Percentiles rank a stretch among this genome's conserved stretches.
phyloP scores from a whole-genome alignment of 1,139 yeast genomes.

The Blastobotrys elegans region DNA sequence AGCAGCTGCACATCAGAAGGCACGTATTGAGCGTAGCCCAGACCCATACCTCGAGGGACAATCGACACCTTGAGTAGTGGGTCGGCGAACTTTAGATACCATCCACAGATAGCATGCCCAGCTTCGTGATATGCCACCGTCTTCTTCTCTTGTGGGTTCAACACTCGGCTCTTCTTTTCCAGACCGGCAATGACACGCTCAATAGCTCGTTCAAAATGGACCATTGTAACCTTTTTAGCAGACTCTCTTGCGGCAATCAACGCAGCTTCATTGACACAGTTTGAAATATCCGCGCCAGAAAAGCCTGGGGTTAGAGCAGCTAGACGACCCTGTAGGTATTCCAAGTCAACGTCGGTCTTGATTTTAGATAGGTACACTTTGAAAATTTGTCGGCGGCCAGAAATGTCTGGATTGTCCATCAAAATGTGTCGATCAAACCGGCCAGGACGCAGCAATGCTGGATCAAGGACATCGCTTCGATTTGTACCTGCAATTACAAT shows the following conservation, averaged over 20 bases:
- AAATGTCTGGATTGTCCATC: slow-evolving; percentile 88
- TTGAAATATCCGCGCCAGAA: slow-evolving; percentile 97
- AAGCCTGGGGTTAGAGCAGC: slow-evolving; percentile 97
- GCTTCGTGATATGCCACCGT: slow-evolving; percentile 98
- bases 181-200: slow-evolving; percentile 96
- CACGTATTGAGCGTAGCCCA: slow-evolving; percentile 96
- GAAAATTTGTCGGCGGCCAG: slow-evolving; percentile 88
- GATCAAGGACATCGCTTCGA: slow-evolving; percentile 87
- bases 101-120: slow-evolving; percentile 97
- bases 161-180: slow-evolving; percentile 80
- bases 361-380: slow-evolving; percentile 74
- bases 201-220: slow-evolving; percentile 91
- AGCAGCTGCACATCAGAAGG: slow-evolving; percentile 89
- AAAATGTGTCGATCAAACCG: slow-evolving; percentile 91
- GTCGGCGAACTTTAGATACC: slow-evolving; percentile 86
- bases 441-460: slow-evolving; percentile 93
- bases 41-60: slow-evolving; percentile 93
- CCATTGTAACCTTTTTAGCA: slow-evolving; percentile 58
- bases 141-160: slow-evolving; percentile 80
- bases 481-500: slow-evolving; percentile 97
- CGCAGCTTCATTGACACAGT: slow-evolving; percentile 96
- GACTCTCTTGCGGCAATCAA: slow-evolving; percentile 87
- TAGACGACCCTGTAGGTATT: slow-evolving; percentile 70
- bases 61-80: slow-evolving; percentile 92
- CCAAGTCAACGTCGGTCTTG: slow-evolving; percentile 46